Conservation (phyloP, 768 basidiomycete genomes). For the Boletales sp. region DNA sequence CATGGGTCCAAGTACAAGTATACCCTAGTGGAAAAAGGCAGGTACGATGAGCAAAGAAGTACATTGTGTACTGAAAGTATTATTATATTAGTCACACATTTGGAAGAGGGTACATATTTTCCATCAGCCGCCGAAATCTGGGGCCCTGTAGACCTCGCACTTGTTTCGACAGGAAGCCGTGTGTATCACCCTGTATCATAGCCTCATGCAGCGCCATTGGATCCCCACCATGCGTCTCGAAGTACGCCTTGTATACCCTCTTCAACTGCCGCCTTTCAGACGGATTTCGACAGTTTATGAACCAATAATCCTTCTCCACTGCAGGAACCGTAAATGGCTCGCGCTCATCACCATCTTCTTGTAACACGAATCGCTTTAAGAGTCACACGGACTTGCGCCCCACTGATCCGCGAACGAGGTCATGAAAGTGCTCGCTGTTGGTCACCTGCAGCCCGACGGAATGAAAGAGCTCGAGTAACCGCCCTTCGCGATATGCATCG, state of each 20-base stretch:
- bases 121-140: conserved; percentile 27
- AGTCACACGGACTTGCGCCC: too few species aligned
- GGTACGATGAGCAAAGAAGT: too few species aligned
- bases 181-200: conserved; percentile 30
- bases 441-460: background rate
- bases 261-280: conserved; percentile 21
- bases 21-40: too few species aligned
- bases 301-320: conserved; percentile 5
- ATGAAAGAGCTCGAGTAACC: conserved; percentile 5
- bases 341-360: too few species aligned
- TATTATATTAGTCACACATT: too few species aligned
- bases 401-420: background rate
- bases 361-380: too few species aligned
- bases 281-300: conserved; percentile 6
- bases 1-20: too few species aligned
- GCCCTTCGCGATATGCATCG: background rate
- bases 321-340: too few species aligned
- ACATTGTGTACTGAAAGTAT: too few species aligned
- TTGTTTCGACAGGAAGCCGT: conserved; percentile 20
- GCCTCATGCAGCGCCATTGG: conserved; percentile 36
- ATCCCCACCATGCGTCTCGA: conserved; percentile 12
- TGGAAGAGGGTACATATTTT: conserved; percentile 25
- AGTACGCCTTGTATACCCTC: conserved; percentile 1
- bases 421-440: background rate
- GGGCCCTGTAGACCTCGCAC: conserved; percentile 22